phyloP scores from a whole-genome alignment of 768 basidiomycete genomes.

The Crassisporium funariophilum region DNA sequence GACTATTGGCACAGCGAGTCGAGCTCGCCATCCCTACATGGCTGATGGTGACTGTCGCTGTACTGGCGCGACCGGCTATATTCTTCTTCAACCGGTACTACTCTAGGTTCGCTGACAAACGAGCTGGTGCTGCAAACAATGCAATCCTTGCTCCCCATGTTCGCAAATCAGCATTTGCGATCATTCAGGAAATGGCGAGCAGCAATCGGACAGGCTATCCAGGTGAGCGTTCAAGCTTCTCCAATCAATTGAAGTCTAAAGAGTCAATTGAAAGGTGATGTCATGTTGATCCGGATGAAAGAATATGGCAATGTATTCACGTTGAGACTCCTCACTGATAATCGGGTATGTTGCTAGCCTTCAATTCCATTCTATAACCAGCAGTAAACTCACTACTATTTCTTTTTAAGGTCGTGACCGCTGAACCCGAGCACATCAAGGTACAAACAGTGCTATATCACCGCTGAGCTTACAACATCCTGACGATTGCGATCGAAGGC shows the following conservation, averaged over 20 bases:
- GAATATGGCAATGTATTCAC: conserved; percentile 36
- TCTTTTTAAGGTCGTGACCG: conserved; percentile 36
- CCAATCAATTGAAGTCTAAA: background rate
- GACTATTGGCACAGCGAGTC: conserved; percentile 3
- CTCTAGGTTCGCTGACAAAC: conserved; percentile 7
- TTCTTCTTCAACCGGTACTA: conserved; percentile 6
- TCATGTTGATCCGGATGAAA: conserved; percentile 22
- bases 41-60: conserved; percentile 4
- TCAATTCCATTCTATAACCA: background rate
- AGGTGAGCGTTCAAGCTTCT: conserved; percentile 23
- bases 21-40: conserved; percentile 1
- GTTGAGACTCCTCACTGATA: conserved; percentile 30
- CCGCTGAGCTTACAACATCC: conserved; percentile 10
- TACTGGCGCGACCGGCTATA: conserved; percentile 8
- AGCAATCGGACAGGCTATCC: conserved; percentile 31
- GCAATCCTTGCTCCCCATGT: conserved; percentile 20
- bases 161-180: conserved; percentile 8
- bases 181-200: conserved; percentile 11
- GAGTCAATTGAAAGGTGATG: conserved; percentile 27
- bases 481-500: conserved; percentile 24
- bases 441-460: conserved; percentile 10
- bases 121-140: conserved; percentile 15
- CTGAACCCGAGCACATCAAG: conserved; percentile 52
- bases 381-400: background rate
- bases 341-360: conserved; percentile 35